Base-by-base conservation (phyloP, 2,329 filamentous ascomycete genomes). In the Mollisiaceae sp. region DNA sequence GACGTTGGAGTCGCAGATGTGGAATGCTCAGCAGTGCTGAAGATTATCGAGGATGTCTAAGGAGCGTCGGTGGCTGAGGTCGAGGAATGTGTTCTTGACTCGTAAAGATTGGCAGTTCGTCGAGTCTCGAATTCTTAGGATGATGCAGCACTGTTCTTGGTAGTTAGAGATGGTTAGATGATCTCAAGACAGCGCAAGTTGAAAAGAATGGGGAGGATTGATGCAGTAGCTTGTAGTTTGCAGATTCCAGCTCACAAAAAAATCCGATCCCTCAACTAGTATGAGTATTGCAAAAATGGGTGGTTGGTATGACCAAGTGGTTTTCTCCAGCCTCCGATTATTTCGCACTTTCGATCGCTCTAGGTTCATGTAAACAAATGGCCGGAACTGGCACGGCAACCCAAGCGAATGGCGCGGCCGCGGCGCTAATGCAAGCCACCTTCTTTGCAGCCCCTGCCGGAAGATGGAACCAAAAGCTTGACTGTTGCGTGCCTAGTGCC, bases 1-100 rank as follows among this genome's bases (percentile, higher is more conserved):
- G 74, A 75, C 73, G 64, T 70, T 65, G 74, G 73, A 73, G 74
- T 68, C 69, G 72, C 70, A 72, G 71, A 62, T 62, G 71, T 74
- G 73, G 73, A 75, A 74, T 75, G 71, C 69, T 69, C 65, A 63
- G 68, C 72, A 72, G 70, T 66, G 67, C 69, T 67, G 57, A 57
- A 65, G 65, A 36, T 61, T 66, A 54, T 60, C 57, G 39, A 59
- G 55, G 60, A 64, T 62, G 58, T 67, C 66, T n/a, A 20, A 24
- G 20, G 47, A 38, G 36, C 20, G 59, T 39, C 14, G 11, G 47
- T 35, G 55, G 9, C 64, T 24, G 38, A 38, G 52, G n/a, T 67
- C 15, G 64, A 71, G 65, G 65, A 72, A 72, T 73, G 71, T 35
- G 36, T 61, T 56, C 24, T 57, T 35, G 55, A 57, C 20, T 39